Percentiles rank a stretch among this genome's conserved stretches.
Evolutionary conservation across 441 rosid species (phyloP).

Genomic region (Isatis lusitanica): DNA sequence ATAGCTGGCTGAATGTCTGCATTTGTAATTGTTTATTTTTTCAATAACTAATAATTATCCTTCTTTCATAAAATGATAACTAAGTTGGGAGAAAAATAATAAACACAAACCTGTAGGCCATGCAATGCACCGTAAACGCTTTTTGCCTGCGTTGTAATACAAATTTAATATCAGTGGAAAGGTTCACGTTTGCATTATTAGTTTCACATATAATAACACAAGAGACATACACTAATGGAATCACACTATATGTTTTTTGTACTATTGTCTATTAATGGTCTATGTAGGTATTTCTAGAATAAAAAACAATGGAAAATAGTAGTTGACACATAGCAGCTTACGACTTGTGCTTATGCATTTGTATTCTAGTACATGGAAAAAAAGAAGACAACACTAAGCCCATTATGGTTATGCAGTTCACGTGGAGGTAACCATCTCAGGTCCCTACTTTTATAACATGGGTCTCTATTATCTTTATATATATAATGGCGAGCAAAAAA

Average conservation of each 20-base stretch:
- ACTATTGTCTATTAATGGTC: not conserved
- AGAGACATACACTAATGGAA: conserved; percentile 21
- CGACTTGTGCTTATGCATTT: conserved; percentile 9
- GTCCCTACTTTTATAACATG: not conserved
- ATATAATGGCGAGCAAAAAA: not conserved
- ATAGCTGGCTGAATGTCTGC: conserved; percentile 79
- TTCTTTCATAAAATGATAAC: not conserved
- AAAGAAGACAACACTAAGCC: not conserved
- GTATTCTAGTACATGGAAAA: conserved; percentile 2
- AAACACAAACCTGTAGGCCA: conserved; percentile 61
- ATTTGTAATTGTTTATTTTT: not conserved
- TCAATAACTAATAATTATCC: not conserved
- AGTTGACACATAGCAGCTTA: not conserved
- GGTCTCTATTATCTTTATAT: not conserved
- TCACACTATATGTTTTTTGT: not conserved
- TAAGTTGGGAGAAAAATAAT: not conserved
- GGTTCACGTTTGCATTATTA: not conserved
- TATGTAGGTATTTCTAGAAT: not conserved
- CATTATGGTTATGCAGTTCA: conserved; percentile 16
- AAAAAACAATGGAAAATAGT: not conserved
- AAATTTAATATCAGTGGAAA: not conserved
- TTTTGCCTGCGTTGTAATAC: conserved; percentile 49
- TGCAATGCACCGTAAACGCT: conserved; percentile 74
- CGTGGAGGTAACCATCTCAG: conserved; percentile 17
- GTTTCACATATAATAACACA: not conserved